A percentile compares a stretch with the other conserved stretches of the same genome.
Conservation (phyloP, 2,329 filamentous ascomycete genomes). For the Botrytis medusae region DNA sequence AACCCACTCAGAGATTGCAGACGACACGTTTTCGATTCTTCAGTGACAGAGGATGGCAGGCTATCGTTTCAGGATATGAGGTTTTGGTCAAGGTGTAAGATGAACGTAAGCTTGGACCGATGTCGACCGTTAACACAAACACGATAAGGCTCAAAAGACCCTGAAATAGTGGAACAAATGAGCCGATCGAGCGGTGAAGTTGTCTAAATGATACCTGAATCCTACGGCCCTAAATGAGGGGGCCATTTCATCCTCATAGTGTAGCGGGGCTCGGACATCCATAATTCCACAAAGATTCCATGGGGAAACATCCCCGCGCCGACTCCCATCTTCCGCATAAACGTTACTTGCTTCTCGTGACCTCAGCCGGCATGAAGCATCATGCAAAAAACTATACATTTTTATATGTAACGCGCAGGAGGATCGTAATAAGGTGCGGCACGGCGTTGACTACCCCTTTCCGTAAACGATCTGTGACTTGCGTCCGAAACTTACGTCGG, state of each 20-base stretch:
- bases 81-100: neutral
- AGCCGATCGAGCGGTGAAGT: neutral
- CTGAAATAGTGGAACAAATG: neutral
- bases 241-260: neutral
- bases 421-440: neutral
- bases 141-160: slow-evolving; percentile 1
- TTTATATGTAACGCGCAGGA: neutral
- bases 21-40: neutral
- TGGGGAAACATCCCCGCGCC: slow-evolving; percentile 17
- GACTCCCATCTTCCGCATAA: neutral
- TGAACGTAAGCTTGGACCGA: neutral
- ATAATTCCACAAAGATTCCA: slow-evolving; percentile 7
- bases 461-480: slow-evolving; percentile 19
- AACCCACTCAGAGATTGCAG: neutral
- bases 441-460: slow-evolving; percentile 15
- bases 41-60: neutral
- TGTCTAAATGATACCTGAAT: neutral
- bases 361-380: too few relatives aligned
- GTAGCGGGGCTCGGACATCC: neutral
- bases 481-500: neutral
- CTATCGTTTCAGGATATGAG: neutral
- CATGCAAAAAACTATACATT: neutral
- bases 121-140: neutral
- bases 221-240: slow-evolving; percentile 21
- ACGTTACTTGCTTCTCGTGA: neutral